phyloP scores from a whole-genome alignment of 352 stramenopile genomes.

The Globisporangium canariense region DNA sequence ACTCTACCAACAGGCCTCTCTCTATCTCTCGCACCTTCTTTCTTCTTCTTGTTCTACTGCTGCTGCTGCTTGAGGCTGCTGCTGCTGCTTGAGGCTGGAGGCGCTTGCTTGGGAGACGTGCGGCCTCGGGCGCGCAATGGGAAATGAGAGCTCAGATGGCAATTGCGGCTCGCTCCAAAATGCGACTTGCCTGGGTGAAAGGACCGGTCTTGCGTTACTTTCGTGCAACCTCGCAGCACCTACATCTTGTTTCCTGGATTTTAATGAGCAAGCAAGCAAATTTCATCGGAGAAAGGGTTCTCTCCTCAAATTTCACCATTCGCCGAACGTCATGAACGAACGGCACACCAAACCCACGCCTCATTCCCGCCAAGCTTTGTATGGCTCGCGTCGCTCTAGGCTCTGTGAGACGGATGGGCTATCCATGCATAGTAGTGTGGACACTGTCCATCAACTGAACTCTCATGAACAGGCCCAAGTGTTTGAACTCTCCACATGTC shows the following conservation, averaged over 20 bases:
- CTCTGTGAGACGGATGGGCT: too few relatives aligned
- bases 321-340: too few relatives aligned
- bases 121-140: slow-evolving; percentile 8
- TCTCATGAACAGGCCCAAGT: neutral
- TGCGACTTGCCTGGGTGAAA: neutral
- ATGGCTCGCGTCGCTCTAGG: too few relatives aligned
- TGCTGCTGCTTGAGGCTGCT: slow-evolving; percentile 1
- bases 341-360: too few relatives aligned
- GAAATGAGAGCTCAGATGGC: slow-evolving; percentile 11
- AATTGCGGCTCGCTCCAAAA: slow-evolving; percentile 3
- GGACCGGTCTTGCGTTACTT: neutral
- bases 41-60: slow-evolving; percentile 11
- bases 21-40: slow-evolving; percentile 6
- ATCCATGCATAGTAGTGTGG: neutral
- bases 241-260: neutral
- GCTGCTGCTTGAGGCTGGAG: neutral
- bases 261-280: too few relatives aligned
- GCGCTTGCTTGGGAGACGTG: slow-evolving; percentile 5
- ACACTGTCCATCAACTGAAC: neutral
- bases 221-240: neutral
- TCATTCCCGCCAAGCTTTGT: too few relatives aligned
- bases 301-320: neutral
- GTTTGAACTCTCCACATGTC: neutral
- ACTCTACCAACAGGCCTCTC: neutral
- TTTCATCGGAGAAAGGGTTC: too few relatives aligned